These are phyloP conservation scores for Teratosphaeria epicoccoides DNA, from an alignment of 2,329 filamentous ascomycete genomes.

Conservation along the genomic window DNA sequence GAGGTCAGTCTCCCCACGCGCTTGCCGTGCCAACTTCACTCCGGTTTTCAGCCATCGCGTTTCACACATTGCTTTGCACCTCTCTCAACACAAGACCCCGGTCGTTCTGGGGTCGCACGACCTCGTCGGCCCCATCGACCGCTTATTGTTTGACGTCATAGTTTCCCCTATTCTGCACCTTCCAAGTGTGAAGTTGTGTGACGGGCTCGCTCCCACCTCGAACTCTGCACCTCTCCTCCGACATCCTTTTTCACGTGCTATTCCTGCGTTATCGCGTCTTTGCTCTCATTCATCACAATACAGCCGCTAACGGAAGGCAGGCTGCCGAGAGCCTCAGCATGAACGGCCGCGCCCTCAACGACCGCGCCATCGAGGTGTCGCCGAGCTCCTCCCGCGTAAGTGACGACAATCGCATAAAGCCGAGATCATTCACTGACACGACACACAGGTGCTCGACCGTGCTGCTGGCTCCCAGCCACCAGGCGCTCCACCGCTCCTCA, in stretches of 20 bases:
- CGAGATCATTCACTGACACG: background rate
- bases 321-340: conserved; percentile 97
- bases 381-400: conserved; percentile 79
- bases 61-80: conserved; percentile 1
- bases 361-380: conserved; percentile 98
- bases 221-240: background rate
- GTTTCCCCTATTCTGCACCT: background rate
- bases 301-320: conserved; percentile 36
- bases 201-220: background rate
- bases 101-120: background rate
- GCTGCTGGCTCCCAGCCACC: conserved; percentile 56
- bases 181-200: background rate
- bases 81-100: background rate
- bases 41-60: conserved; percentile 1
- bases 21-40: background rate
- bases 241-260: background rate
- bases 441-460: conserved; percentile 62
- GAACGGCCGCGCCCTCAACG: conserved; percentile 95
- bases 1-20: conserved; percentile 55
- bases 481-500: conserved; percentile 54
- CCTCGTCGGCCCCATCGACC: background rate
- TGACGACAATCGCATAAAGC: background rate
- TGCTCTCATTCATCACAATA: background rate
- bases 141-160: background rate
- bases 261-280: conserved; percentile 6